A percentile compares a stretch with the other conserved stretches of the same genome.
phyloP scores from a whole-genome alignment of 257 asterid genomes.

The Cynanchum wilfordii region DNA sequence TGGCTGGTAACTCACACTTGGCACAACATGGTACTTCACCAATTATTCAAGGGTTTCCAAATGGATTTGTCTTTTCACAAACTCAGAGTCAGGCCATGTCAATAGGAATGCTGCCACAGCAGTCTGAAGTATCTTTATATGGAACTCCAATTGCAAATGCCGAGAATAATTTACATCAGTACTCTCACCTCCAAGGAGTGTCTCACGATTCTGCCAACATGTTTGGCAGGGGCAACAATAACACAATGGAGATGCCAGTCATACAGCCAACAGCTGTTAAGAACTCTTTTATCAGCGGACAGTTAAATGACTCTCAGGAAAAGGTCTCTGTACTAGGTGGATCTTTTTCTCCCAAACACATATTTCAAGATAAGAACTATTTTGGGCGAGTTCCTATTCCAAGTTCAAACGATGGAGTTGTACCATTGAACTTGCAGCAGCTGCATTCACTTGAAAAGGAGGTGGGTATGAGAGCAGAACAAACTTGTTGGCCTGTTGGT shows the following conservation, averaged over 20 bases:
- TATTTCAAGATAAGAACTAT: slow-evolving; percentile 36
- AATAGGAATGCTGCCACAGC: slow-evolving; percentile 38
- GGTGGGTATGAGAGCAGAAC: slow-evolving; percentile 34
- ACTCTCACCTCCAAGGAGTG: slow-evolving; percentile 34
- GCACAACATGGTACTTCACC: slow-evolving; percentile 34
- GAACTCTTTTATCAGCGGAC: slow-evolving; percentile 33
- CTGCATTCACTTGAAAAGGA: slow-evolving; percentile 28
- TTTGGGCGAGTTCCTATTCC: slow-evolving; percentile 40
- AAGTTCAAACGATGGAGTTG: slow-evolving; percentile 26
- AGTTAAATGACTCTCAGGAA: slow-evolving; percentile 29
- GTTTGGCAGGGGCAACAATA: slow-evolving; percentile 26
- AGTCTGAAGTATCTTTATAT: slow-evolving; percentile 36
- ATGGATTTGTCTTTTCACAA: slow-evolving; percentile 47
- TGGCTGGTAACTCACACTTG: slow-evolving; percentile 39
- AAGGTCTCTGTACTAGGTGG: slow-evolving; percentile 28
- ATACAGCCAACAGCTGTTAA: slow-evolving; percentile 33
- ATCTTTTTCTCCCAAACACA: slow-evolving; percentile 26
- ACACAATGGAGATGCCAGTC: slow-evolving; percentile 25
- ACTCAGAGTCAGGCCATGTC: slow-evolving; percentile 32
- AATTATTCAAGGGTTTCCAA: slow-evolving; percentile 36
- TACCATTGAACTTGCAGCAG: slow-evolving; percentile 33
- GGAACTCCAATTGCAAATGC: slow-evolving; percentile 28
- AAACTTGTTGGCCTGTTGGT: slow-evolving; percentile 28
- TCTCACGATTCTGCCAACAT: slow-evolving; percentile 32
- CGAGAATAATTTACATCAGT: slow-evolving; percentile 33